Percentiles rank a stretch among this genome's conserved stretches.
Evolutionary conservation across 331 rosid genomes (phyloP).

Genomic region (Malus hybrid): DNA sequence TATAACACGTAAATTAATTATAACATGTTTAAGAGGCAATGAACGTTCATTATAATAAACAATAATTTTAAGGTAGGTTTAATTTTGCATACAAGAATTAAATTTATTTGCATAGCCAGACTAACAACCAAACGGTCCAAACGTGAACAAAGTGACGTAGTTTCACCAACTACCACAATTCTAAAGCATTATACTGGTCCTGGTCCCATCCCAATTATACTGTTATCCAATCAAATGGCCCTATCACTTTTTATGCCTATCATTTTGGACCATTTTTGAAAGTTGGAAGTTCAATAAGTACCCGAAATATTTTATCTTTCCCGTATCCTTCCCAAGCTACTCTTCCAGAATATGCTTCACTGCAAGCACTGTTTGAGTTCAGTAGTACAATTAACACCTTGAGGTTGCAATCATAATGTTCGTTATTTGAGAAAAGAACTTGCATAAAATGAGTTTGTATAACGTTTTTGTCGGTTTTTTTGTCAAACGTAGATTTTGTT

Average conservation of each 20-base stretch:
- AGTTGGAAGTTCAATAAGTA: neutral
- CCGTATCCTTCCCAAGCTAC: neutral
- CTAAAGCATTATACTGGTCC: neutral
- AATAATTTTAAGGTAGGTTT: neutral
- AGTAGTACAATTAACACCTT: neutral
- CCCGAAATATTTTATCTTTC: neutral
- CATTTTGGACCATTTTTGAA: slow-evolving; percentile 13
- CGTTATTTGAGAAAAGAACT: neutral
- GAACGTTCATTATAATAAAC: neutral
- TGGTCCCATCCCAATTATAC: slow-evolving; percentile 1
- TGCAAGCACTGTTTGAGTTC: neutral
- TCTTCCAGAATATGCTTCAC: neutral
- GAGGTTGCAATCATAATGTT: neutral
- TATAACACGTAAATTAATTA: no score
- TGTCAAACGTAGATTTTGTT: no score
- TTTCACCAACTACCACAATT: neutral
- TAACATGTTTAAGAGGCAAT: neutral
- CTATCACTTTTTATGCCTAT: neutral
- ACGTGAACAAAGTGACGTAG: slow-evolving; percentile 4
- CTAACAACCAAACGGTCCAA: neutral
- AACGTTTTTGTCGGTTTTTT: no score
- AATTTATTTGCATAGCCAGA: no score
- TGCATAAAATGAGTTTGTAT: neutral
- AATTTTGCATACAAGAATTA: no score
- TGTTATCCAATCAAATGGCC: neutral